Percentiles rank a stretch among this genome's conserved stretches.
These are phyloP conservation scores for Termitomyces sp. DNA, from an alignment of 768 basidiomycete genomes.

Conservation along the genomic window DNA sequence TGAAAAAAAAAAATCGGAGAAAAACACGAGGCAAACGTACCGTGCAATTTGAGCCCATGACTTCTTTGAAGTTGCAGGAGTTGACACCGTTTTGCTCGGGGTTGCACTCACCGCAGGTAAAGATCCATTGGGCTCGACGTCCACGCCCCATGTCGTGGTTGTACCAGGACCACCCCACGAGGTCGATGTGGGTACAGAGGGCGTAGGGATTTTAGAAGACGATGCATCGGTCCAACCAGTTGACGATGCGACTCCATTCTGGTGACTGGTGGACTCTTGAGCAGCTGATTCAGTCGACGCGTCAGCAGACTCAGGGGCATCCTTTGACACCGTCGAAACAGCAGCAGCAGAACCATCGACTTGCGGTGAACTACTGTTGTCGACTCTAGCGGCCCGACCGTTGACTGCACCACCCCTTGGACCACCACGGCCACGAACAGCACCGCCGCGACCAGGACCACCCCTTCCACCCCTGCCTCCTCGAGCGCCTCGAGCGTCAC, in stretches of 20 bases:
- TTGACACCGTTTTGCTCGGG: constrained; percentile 34
- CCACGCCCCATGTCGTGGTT: constrained; percentile 31
- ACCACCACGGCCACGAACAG: constrained; percentile 47
- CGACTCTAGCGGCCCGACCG: constrained; percentile 34
- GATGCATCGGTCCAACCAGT: constrained; percentile 28
- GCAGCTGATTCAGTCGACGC: constrained; percentile 21
- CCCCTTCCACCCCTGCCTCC: constrained; percentile 57
- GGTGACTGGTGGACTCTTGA: constrained; percentile 20
- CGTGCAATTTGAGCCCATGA: constrained; percentile 87
- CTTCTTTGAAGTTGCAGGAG: constrained; percentile 71
- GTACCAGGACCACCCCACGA: constrained; percentile 28
- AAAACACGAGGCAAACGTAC: constrained; percentile 33
- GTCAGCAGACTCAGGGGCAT: constrained; percentile 17
- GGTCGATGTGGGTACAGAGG: constrained; percentile 26
- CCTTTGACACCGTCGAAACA: constrained; percentile 17
- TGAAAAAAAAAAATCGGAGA: constrained; percentile 6
- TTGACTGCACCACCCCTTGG: constrained; percentile 40
- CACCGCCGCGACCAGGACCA: constrained; percentile 57
- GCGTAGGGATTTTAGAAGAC: constrained; percentile 27
- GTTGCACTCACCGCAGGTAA: constrained; percentile 22
- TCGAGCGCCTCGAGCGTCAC: constrained; percentile 59
- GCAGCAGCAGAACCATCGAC: constrained; percentile 20
- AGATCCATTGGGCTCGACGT: constrained; percentile 36
- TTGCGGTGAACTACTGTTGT: constrained; percentile 27
- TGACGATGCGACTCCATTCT: constrained; percentile 24